phyloP scores from a whole-genome alignment of 805 yeast genomes.

The Soucietia sequanensis region DNA sequence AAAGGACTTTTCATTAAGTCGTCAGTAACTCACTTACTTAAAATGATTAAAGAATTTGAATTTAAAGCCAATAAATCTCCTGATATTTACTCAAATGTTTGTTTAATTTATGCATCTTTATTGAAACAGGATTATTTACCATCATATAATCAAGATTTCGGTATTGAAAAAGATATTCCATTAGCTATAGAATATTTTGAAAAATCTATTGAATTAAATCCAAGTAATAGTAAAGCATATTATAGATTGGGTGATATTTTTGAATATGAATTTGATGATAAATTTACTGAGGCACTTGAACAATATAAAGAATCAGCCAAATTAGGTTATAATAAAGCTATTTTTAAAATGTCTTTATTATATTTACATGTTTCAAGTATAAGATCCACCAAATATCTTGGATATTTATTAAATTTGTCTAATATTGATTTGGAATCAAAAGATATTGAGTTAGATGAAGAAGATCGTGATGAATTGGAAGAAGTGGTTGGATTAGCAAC shows the following conservation, averaged over 20 bases:
- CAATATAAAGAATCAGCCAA: constrained; percentile 38
- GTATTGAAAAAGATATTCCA: constrained; percentile 25
- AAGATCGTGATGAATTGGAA: constrained; percentile 33
- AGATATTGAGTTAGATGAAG: constrained; percentile 33
- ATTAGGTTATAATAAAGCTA: constrained; percentile 45
- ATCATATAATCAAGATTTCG: constrained; percentile 35
- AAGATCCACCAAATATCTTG: constrained; percentile 34
- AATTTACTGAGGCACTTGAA: constrained; percentile 31
- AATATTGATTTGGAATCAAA: constrained; percentile 31
- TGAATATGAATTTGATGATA: constrained; percentile 29
- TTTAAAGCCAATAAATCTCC: constrained; percentile 15
- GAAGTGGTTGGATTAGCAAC: constrained; percentile 42
- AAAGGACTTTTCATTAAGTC: constrained; percentile 39
- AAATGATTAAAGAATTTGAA: constrained; percentile 34
- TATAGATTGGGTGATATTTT: constrained; percentile 40
- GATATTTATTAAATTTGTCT: constrained; percentile 36
- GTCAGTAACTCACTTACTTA: constrained; percentile 34
- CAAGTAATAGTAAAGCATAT: constrained; percentile 30
- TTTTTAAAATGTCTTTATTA: constrained; percentile 38
- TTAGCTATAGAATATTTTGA: constrained; percentile 30
- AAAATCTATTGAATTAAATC: constrained; percentile 30
- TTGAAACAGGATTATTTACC: constrained; percentile 32
- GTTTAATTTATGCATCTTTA: constrained; percentile 36
- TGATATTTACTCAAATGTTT: constrained; percentile 27
- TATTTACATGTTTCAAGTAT: constrained; percentile 32